Evolutionary conservation across 2,329 filamentous ascomycete genomes (phyloP), one percentile per base, ranked within the genome.

Genomic region (Paecilomyces variotii): DNA sequence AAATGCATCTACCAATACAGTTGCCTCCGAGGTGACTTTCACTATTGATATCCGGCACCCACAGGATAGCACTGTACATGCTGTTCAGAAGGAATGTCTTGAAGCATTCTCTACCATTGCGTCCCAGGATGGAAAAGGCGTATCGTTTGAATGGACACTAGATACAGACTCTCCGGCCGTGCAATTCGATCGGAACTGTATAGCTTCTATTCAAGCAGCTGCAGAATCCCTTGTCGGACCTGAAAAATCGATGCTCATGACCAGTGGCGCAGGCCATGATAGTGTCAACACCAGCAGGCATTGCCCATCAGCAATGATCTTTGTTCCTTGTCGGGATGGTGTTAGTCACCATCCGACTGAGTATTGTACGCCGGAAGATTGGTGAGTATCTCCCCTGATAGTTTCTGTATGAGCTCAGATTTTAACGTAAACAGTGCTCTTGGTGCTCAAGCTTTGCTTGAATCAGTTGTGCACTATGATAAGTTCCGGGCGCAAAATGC

Each of bases 1-100:
- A 34, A 34, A 34, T 0, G 85, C 86, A 1, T 84, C 80, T 53
- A 87, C 84, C 1, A 89, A 89, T 69, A 90, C 87, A 0, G 82
- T 89, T 1, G 84, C 86, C 0, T 84, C 85, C 1, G 72, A 76
- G 49, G 87, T 88, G 5, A 75, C 77, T 14, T 88, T 90, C 68
- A 84, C 80, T 7, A 78, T 90, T 5, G 87, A 90, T 64, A 82
- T 90, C 56, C 81, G 87, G 14, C 79, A 83, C 2, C 79, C 76
- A 12, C 72, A 78, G 4, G 82, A 88, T 67, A 71, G 71, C 10
- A 80, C 77, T 1, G 78, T 89, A 0, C 74, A 80, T 2, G 69
- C 73, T 4, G 78, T 88, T 49, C 84, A 87, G 63, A 69, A 76
- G 1, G 75, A 79, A 35, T 77, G 87, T 28, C 78, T 78, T 53